A percentile compares a stretch with the other conserved stretches of the same genome.
These are phyloP conservation scores for Antitrichia curtipendula DNA, from an alignment of 225 moss, liverwort and hornwort genomes.

Conservation along the genomic window DNA sequence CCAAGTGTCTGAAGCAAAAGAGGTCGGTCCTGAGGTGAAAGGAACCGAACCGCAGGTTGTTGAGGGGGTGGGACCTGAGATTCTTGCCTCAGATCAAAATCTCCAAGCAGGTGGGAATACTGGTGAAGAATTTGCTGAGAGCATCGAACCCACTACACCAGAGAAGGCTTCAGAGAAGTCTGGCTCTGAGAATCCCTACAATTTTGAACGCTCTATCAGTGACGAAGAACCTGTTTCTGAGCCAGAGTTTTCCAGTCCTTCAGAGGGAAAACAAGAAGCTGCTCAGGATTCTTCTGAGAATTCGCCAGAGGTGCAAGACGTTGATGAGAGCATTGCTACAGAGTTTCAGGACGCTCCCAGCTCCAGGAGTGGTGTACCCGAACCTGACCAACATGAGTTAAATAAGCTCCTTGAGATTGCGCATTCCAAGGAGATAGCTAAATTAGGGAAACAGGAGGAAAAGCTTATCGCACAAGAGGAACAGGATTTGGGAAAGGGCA, in stretches of 20 bases:
- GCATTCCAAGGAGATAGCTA: constrained; percentile 20
- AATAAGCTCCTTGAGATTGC: constrained; percentile 34
- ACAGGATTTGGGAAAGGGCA: constrained; percentile 6
- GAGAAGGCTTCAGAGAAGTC: constrained; percentile 11
- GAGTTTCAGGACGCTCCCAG: constrained; percentile 9
- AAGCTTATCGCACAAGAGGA: constrained; percentile 18
- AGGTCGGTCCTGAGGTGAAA: background rate
- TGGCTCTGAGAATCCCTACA: background rate
- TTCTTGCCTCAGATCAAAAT: background rate
- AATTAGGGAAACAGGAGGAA: constrained; percentile 27
- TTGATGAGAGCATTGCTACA: constrained; percentile 4
- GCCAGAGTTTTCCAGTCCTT: background rate
- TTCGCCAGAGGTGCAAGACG: background rate
- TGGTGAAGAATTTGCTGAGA: background rate
- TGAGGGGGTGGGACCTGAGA: background rate
- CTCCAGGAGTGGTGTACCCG: constrained; percentile 7
- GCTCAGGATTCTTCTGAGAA: background rate
- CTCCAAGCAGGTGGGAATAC: background rate
- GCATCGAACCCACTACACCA: constrained; percentile 27
- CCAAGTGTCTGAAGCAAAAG: background rate
- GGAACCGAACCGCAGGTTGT: background rate
- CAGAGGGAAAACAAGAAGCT: background rate
- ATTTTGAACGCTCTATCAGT: background rate
- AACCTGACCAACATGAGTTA: constrained; percentile 20
- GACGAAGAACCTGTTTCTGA: constrained; percentile 1